phyloP scores from a whole-genome alignment of 345 rosid species.

The Eucalyptus erythrocorys region DNA sequence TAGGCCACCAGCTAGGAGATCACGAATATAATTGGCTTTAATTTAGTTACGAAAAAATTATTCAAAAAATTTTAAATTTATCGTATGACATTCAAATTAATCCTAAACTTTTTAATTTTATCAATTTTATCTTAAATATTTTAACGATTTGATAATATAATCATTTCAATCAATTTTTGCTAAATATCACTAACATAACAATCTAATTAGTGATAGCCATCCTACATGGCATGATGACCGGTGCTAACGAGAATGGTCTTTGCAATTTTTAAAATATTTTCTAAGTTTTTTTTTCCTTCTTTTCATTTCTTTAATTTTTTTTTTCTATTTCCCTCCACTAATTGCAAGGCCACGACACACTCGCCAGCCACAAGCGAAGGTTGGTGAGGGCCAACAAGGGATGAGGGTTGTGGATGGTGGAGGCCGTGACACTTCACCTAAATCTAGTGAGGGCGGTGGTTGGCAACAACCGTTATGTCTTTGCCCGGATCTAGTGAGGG shows the following conservation, averaged over 20 bases:
- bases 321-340: neutral
- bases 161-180: no score
- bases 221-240: neutral
- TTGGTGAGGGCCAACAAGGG: neutral
- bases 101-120: no score
- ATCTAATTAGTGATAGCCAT: neutral
- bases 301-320: no score
- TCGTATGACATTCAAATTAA: accelerated
- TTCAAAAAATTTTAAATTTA: neutral
- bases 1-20: neutral
- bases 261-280: no score
- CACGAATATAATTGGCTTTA: neutral
- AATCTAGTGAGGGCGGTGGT: neutral
- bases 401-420: neutral
- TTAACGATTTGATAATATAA: no score
- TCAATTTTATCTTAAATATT: no score
- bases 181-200: neutral
- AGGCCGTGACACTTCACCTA: neutral
- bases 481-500: neutral
- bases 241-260: no score
- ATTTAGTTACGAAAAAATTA: neutral
- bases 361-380: neutral
- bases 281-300: no score
- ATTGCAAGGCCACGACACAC: neutral
- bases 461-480: accelerated